phyloP scores from a whole-genome alignment of 495 filamentous ascomycete genomes.

The Geoglossum glabrum region DNA sequence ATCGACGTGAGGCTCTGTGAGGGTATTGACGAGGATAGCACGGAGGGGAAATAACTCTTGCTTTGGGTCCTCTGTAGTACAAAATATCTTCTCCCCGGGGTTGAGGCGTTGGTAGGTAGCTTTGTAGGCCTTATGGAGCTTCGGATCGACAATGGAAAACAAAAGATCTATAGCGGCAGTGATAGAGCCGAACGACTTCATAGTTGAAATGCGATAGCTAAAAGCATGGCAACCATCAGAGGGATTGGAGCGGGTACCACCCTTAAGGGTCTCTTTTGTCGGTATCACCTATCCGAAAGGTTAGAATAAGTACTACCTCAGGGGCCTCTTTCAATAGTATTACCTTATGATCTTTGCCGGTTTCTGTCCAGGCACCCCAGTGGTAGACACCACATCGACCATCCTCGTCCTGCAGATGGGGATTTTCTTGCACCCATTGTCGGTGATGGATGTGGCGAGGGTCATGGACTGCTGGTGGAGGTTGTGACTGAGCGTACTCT shows the following conservation, averaged over 20 bases:
- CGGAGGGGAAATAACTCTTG: neutral
- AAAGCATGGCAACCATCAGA: neutral
- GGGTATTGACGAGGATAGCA: neutral
- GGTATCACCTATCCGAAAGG: neutral
- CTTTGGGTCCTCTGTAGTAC: neutral
- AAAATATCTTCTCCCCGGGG: neutral
- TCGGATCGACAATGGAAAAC: neutral
- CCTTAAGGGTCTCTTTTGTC: neutral
- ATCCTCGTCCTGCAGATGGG: neutral
- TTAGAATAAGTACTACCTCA: neutral
- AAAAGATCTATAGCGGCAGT: neutral
- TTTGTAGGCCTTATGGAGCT: neutral
- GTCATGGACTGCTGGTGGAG: neutral
- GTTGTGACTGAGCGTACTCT: too few relatives aligned
- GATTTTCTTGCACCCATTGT: neutral
- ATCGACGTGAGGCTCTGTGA: too few relatives aligned
- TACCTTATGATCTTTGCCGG: neutral
- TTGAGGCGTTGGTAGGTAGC: neutral
- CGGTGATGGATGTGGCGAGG: neutral
- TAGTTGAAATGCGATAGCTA: neutral
- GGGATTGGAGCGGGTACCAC: neutral
- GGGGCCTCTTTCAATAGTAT: too few relatives aligned
- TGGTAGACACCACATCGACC: too few relatives aligned
- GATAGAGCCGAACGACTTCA: neutral
- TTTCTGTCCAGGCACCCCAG: neutral